These are phyloP conservation scores for Mycena venus DNA, from an alignment of 768 basidiomycete genomes.

Conservation along the genomic window DNA sequence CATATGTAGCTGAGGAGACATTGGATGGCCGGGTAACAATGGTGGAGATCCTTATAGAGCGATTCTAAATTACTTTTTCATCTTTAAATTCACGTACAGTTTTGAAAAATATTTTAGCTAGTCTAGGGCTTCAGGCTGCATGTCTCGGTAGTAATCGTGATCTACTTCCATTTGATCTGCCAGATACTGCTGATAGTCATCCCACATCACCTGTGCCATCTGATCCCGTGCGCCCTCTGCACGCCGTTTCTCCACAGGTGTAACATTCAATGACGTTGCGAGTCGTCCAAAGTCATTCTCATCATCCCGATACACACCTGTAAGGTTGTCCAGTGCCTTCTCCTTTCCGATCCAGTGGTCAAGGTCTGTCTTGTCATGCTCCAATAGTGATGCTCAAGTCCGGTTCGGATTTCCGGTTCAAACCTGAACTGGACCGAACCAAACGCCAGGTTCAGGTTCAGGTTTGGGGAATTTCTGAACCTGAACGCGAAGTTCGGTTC, in stretches of 20 bases:
- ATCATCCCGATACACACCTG: too few species aligned
- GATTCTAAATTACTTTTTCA: background rate
- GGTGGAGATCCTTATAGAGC: background rate
- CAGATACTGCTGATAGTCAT: constrained; percentile 29
- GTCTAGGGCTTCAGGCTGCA: constrained; percentile 8
- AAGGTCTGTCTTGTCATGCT: too few species aligned
- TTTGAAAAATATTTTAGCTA: background rate
- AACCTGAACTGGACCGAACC: too few species aligned
- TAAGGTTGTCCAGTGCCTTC: too few species aligned
- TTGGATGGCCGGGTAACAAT: background rate
- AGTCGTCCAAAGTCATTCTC: constrained; percentile 7
- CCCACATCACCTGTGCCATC: constrained; percentile 46
- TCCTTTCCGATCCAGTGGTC: too few species aligned
- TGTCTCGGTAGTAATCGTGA: background rate
- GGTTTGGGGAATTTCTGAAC: too few species aligned
- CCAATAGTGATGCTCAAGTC: too few species aligned
- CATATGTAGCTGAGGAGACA: constrained; percentile 1
- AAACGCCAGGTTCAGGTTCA: too few species aligned
- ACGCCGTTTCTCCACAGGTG: constrained; percentile 9
- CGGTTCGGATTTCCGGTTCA: too few species aligned
- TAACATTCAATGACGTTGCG: background rate
- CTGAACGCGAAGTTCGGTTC: too few species aligned
- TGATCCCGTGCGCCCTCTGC: constrained; percentile 29
- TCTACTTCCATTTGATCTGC: constrained; percentile 4
- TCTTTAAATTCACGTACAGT: background rate